These are phyloP conservation scores for Xanthoconium stramineum DNA, from an alignment of 768 basidiomycete species.

Conservation along the genomic window DNA sequence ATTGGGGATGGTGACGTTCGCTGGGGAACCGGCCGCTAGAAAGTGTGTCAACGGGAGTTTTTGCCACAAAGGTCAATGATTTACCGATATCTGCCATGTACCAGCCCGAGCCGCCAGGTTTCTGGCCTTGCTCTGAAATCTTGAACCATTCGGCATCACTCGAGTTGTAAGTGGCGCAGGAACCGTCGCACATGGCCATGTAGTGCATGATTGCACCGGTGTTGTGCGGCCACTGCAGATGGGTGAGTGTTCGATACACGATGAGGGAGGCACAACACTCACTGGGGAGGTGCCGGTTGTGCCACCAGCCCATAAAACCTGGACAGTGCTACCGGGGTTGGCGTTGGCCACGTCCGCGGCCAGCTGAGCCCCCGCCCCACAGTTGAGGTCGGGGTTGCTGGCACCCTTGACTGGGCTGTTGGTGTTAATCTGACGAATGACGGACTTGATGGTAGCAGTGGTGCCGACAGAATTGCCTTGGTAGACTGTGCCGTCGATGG, in stretches of 20 bases:
- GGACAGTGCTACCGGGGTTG: constrained; percentile 54
- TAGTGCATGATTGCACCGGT: constrained; percentile 71
- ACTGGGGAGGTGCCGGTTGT: constrained; percentile 34
- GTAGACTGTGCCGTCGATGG: constrained; percentile 28
- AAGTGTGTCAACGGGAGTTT: background rate
- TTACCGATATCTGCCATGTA: constrained; percentile 46
- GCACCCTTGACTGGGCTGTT: constrained; percentile 54
- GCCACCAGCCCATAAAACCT: constrained; percentile 50
- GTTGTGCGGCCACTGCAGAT: constrained; percentile 48
- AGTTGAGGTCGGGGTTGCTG: constrained; percentile 51
- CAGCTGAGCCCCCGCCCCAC: constrained; percentile 49
- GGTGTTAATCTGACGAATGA: constrained; percentile 42
- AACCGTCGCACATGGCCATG: constrained; percentile 57
- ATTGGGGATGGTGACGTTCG: constrained; percentile 40
- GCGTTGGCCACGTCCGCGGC: constrained; percentile 49
- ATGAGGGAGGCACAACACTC: background rate
- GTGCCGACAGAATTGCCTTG: constrained; percentile 31
- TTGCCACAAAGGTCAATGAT: constrained; percentile 7
- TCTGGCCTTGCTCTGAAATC: constrained; percentile 51
- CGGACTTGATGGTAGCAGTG: constrained; percentile 25
- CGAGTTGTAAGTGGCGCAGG: constrained; percentile 56
- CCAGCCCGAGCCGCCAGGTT: constrained; percentile 40
- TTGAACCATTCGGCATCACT: constrained; percentile 69
- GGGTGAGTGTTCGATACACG: background rate
- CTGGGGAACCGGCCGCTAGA: constrained; percentile 38